These are phyloP conservation scores for Fusarium sp. DNA, from an alignment of 2,329 filamentous ascomycete species.

Conservation along the genomic window DNA sequence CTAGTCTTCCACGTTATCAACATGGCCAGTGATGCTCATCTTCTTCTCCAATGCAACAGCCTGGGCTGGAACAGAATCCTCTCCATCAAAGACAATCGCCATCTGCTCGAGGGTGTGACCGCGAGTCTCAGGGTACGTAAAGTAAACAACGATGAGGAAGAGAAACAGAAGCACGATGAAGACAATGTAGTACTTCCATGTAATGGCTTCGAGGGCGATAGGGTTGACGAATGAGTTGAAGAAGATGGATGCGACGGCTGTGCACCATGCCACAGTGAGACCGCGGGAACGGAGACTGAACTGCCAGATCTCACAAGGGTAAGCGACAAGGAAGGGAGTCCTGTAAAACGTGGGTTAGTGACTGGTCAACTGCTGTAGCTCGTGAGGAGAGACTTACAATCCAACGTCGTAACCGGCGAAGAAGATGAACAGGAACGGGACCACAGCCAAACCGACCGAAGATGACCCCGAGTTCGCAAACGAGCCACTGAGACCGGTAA, in stretches of 20 bases:
- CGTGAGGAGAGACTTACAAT: constrained; percentile 41
- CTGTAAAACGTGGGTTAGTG: constrained; percentile 7
- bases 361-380: fast-evolving
- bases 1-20: constrained; percentile 1
- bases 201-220: constrained; percentile 40
- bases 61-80: constrained; percentile 17
- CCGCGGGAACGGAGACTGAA: constrained; percentile 52
- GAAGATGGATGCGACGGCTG: constrained; percentile 49
- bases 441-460: constrained; percentile 57
- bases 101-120: constrained; percentile 44
- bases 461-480: constrained; percentile 43
- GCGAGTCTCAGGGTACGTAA: constrained; percentile 50
- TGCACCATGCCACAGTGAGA: constrained; percentile 58
- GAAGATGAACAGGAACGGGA: constrained; percentile 63
- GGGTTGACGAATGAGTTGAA: constrained; percentile 53
- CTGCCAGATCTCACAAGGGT: constrained; percentile 53
- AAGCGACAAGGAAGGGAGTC: constrained; percentile 60
- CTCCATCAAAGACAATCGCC: constrained; percentile 40
- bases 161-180: constrained; percentile 34
- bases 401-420: constrained; percentile 59
- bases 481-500: constrained; percentile 54
- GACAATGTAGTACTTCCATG: constrained; percentile 37
- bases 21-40: constrained; percentile 9
- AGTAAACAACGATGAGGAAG: constrained; percentile 37
- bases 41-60: constrained; percentile 25